Base-by-base conservation (phyloP, 768 basidiomycete species). In the Podaxis sp. region DNA sequence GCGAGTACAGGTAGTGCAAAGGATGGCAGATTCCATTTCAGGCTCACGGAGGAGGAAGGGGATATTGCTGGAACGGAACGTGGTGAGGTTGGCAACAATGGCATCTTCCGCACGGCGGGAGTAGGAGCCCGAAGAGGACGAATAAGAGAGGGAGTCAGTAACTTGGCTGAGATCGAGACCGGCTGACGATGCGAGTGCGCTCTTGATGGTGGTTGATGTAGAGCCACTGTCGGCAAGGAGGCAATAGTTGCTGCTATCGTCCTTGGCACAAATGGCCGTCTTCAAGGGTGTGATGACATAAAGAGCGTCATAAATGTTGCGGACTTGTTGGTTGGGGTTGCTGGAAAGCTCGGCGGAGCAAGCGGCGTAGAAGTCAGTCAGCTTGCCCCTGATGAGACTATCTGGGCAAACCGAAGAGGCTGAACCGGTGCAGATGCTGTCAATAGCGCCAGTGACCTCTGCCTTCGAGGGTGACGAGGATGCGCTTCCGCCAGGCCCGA, bases 1-100 rank as follows among this genome's bases (percentile, higher is more conserved):
- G 72, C 90, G 85, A 12, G 92, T 87, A 86, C 96, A 98, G 13
- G 87, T 67, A 2, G 82, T 87, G 86, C 96, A 98, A 49, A 97
- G 87, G 24, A 74, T 57, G 27, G 73, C 67, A n/a, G 78, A 73
- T 27, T 81, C 40, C 70, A 83, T 75, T 64, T 68, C 64, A 50
- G 89, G 78, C 29, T 80, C 72, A 70, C 91, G 82, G 87, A 91
- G 87, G 66, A 98, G 79, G 90, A 93, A 97, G 38, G 85, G 78
- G 59, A 97, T 74, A 79, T 90, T 92, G 70, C 82, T 82, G 51
- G 76, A 66, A 50, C 67, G 64, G 76, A 80, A 89, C 9, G 82
- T 81, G 9, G 78, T 77, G 50, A 80, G 72, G 75, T 92, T 87
- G 63, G 87, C 88, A 29, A 81, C 72, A 75, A 77, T 69, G 70